A percentile compares a stretch with the other conserved stretches of the same genome.
Evolutionary conservation across 1,284 basidiomycete species (phyloP).

Genomic region (Ceratobasidium sp.): DNA sequence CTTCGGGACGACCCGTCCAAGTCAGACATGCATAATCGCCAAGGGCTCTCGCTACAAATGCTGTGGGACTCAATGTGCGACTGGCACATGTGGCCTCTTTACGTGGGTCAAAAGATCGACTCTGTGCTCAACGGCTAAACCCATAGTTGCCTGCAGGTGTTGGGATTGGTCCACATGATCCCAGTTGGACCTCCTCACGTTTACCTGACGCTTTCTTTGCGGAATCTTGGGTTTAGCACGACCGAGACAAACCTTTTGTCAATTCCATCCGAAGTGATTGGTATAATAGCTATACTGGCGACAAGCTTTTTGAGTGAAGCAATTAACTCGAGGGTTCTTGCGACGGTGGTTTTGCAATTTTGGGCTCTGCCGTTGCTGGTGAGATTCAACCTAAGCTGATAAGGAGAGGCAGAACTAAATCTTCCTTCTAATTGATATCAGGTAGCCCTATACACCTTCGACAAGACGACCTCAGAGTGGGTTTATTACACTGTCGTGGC

Average conservation of each 20-base stretch:
- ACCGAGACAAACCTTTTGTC: conserved; percentile 51
- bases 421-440: background rate
- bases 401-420: background rate
- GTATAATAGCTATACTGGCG: conserved; percentile 36
- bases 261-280: conserved; percentile 47
- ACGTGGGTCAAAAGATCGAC: conserved; percentile 62
- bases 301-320: conserved; percentile 35
- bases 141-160: conserved; percentile 11
- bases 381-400: background rate
- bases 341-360: conserved; percentile 24
- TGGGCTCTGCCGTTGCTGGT: conserved; percentile 41
- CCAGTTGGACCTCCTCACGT: conserved; percentile 47
- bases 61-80: conserved; percentile 69
- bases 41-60: conserved; percentile 66
- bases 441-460: conserved; percentile 30
- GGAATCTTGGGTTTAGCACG: conserved; percentile 51
- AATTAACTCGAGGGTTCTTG: conserved; percentile 20
- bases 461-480: conserved; percentile 26
- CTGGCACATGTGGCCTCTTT: conserved; percentile 77
- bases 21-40: conserved; percentile 79
- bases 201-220: conserved; percentile 52
- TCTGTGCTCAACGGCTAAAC: background rate
- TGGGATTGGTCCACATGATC: conserved; percentile 42
- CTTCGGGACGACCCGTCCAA: conserved; percentile 77
- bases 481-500: conserved; percentile 40